Evolutionary conservation across 345 rosid species (phyloP), one percentile per base, ranked within the genome.

Genomic region (Brassica nigra): DNA sequence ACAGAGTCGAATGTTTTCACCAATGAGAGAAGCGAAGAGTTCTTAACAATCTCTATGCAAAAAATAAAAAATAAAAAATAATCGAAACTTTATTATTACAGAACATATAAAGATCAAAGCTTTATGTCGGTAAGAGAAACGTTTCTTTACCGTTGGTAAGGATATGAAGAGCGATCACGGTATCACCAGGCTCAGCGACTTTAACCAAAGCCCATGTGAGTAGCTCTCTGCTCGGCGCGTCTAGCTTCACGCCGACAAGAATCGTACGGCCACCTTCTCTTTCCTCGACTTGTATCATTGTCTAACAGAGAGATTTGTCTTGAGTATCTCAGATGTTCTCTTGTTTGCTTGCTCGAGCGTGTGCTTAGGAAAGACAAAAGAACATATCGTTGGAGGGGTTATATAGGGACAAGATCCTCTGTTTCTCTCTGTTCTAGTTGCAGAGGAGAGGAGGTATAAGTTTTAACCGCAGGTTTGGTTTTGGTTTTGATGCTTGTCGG

Each of bases 181-280:
- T 86, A 76, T 93, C 98, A 49, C 96, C 97, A 42, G 99, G 92
- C 82, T 89, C 88, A 8, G 97, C 91, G 16, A 90, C 87, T 84
- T 91, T 91, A 76, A 95, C 94, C 49, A 95, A 78, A 68, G 97
- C 86, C 99, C 99, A 95, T 27, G 99, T 91, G 23, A 95, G 84
- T 81, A 93, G 78, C 84, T 93, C 98, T 71, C 89, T 86, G 69
- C 99, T 90, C 69, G 82, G 86, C 2, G 83, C 86, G 71, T 95
- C 97, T 39, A 93, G 76, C 82, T 89, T 93, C 74, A 95, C 87
- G 9, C 97, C 98, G 36, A 95, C 99, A 61, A 93, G 88, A 82
- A 95, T 89, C 71, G 90, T 90, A 65, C 83, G 86, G 63, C 77
- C 84, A 49, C 78, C 83, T 15, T n/a, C 67, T 16, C 6, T 52